Conservation (phyloP, 176 grass and related monocot genomes). For the Thinopyrum elongatum region DNA sequence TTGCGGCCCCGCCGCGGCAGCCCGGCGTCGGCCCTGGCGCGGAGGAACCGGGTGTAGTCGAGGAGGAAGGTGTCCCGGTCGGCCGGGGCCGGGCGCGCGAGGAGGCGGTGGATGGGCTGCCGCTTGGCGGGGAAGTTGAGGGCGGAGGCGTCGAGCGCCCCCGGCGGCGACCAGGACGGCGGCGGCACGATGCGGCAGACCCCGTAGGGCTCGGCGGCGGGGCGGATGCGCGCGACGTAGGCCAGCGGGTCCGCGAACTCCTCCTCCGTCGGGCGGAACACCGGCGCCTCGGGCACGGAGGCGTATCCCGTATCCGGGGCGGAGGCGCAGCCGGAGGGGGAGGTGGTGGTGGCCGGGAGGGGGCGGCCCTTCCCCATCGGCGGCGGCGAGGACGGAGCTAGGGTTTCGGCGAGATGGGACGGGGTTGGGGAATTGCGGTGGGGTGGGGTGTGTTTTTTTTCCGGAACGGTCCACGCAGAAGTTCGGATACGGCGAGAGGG, state of each 20-base stretch:
- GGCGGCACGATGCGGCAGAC: constrained; percentile 94
- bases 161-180: constrained; percentile 65
- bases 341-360: neutral
- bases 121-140: constrained; percentile 77
- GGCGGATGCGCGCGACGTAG: constrained; percentile 62
- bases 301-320: neutral
- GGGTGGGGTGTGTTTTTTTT: no score
- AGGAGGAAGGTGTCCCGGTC: constrained; percentile 86
- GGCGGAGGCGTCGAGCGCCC: constrained; percentile 42
- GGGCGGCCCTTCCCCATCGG: constrained; percentile 41
- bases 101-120: constrained; percentile 81
- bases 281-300: constrained; percentile 50
- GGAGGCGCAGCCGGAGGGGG: neutral
- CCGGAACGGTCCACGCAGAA: no score
- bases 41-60: constrained; percentile 68
- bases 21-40: constrained; percentile 10
- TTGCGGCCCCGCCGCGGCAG: constrained; percentile 22
- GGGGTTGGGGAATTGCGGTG: neutral
- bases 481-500: no score
- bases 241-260: constrained; percentile 81
- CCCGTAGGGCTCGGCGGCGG: constrained; percentile 74
- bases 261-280: constrained; percentile 79
- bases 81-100: constrained; percentile 71
- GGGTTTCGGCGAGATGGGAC: constrained; percentile 1
- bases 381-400: neutral